These are phyloP conservation scores for Spathaspora hagerdaliae DNA, from an alignment of 805 yeast genomes.

Conservation along the genomic window DNA sequence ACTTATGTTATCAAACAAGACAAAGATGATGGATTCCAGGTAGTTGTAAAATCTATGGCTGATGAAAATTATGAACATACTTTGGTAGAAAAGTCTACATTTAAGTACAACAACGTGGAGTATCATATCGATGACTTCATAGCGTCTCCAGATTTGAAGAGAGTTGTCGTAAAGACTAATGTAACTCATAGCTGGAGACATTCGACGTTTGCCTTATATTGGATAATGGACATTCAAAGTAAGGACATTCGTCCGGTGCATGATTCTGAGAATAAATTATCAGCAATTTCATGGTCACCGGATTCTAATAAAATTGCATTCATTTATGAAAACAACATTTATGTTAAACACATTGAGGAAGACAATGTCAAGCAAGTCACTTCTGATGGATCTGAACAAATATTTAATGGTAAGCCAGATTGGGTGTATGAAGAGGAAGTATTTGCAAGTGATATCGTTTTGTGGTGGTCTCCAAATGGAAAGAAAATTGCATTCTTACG, in stretches of 20 bases:
- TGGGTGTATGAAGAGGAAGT: conserved; percentile 89
- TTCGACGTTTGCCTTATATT: conserved; percentile 58
- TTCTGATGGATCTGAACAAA: conserved; percentile 46
- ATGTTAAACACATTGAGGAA: conserved; percentile 34
- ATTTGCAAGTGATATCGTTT: conserved; percentile 48
- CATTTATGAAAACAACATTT: conserved; percentile 54
- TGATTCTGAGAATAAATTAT: conserved; percentile 21
- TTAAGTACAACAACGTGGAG: conserved; percentile 34
- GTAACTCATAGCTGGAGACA: conserved; percentile 68
- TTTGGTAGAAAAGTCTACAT: conserved; percentile 47
- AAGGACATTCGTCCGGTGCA: conserved; percentile 26
- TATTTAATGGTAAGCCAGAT: conserved; percentile 70
- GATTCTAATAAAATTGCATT: conserved; percentile 51
- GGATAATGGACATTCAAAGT: conserved; percentile 51
- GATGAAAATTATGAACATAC: conserved; percentile 42
- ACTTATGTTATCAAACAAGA: conserved; percentile 47
- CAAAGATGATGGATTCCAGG: conserved; percentile 39
- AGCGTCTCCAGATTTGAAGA: conserved; percentile 64
- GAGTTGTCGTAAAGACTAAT: conserved; percentile 59
- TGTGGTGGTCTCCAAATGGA: conserved; percentile 76
- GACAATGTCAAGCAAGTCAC: conserved; percentile 34
- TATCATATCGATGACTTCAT: conserved; percentile 50
- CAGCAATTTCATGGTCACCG: conserved; percentile 65
- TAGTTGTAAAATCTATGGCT: conserved; percentile 50
- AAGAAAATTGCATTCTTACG: conserved; percentile 49